Conservation (phyloP, 805 yeast genomes). For the Monosporozyma solicola region DNA sequence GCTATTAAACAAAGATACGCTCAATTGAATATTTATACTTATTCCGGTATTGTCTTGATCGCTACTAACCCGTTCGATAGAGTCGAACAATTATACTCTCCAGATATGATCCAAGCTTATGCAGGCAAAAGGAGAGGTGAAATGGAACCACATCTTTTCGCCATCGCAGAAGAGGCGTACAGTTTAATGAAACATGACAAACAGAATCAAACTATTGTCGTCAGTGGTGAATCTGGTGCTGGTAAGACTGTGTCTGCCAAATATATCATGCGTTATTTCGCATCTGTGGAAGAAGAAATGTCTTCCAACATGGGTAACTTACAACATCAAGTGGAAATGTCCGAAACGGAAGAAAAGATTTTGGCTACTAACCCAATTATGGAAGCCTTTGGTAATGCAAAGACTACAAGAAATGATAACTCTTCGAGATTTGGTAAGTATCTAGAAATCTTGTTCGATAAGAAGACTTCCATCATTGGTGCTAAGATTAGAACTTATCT, state of each 20-base stretch:
- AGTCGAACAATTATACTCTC: conserved; percentile 83
- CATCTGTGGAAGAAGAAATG: conserved; percentile 65
- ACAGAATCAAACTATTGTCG: conserved; percentile 90
- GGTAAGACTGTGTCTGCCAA: conserved; percentile 97
- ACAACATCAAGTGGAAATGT: conserved; percentile 51
- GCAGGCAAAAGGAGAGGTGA: conserved; percentile 91
- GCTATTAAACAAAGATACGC: conserved; percentile 86
- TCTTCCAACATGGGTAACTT: conserved; percentile 30
- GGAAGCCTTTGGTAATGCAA: conserved; percentile 92
- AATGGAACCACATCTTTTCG: conserved; percentile 92
- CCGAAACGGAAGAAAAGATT: conserved; percentile 86
- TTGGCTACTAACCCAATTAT: conserved; percentile 90
- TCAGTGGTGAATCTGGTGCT: conserved; percentile 97
- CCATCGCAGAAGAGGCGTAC: conserved; percentile 96
- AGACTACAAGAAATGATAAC: conserved; percentile 81
- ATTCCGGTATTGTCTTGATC: conserved; percentile 91
- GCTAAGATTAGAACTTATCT: conserved; percentile 90
- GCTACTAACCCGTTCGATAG: conserved; percentile 94
- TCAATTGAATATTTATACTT: conserved; percentile 86
- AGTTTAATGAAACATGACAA: conserved; percentile 84
- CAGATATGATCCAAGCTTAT: conserved; percentile 89
- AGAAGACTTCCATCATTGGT: conserved; percentile 72
- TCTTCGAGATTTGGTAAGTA: conserved; percentile 94
- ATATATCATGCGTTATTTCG: conserved; percentile 94
- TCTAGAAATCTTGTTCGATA: conserved; percentile 79